Base-by-base conservation (phyloP, 139 green algal genomes). In the Chlorella vulgaris region DNA sequence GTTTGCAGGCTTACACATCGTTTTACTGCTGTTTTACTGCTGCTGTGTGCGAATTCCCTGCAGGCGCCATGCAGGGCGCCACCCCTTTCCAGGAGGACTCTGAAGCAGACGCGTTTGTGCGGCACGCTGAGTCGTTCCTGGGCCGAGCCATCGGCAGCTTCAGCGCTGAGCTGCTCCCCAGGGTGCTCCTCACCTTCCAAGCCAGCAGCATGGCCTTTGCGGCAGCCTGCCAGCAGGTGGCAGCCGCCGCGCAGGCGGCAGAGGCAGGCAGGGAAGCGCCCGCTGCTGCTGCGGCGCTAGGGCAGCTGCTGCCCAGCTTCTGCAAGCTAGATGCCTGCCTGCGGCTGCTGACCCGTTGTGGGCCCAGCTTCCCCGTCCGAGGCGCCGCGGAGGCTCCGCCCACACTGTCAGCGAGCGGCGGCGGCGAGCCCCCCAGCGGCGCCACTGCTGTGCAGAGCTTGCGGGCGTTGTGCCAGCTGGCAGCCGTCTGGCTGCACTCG, bases 111-210 rank as follows among this genome's bases (percentile, higher is more conserved):
- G 71, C 81, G 50, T 85, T 55, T 33, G 36, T 62, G 26, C 55
- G 66, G n/a, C 70, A 71, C 28, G 81, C 66, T 4, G 81, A 85
- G 51, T 29, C 42, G 26, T 81, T 85, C 58, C 40, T 85, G 31
- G 71, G 36, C 4, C 40, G 67, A 2, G 60, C 60, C 19, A 61
- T 65, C 2, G 47, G 38, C 51, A 77, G 26, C 19, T 85, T 79
- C 55, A 66, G 50, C 39, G 21, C 65, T 29, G 69, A 85, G 21
- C 71, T 66, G 21, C 65, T 74, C 29, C 81, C 81, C 4, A 4
- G 3, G 19, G 35, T 85, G 51, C 66, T 85, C 50, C 50, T 29
- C 38, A 31, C 28, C 29, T 35, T 81, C 18, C 70, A 69, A n/a
- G 36, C 47, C 28, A 29, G 50, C 19, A 62, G 76, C 8, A 3